Percentiles rank a stretch among this genome's conserved stretches.
Evolutionary conservation across 1,284 basidiomycete species (phyloP).

Genomic region (Pascua guehoae): DNA sequence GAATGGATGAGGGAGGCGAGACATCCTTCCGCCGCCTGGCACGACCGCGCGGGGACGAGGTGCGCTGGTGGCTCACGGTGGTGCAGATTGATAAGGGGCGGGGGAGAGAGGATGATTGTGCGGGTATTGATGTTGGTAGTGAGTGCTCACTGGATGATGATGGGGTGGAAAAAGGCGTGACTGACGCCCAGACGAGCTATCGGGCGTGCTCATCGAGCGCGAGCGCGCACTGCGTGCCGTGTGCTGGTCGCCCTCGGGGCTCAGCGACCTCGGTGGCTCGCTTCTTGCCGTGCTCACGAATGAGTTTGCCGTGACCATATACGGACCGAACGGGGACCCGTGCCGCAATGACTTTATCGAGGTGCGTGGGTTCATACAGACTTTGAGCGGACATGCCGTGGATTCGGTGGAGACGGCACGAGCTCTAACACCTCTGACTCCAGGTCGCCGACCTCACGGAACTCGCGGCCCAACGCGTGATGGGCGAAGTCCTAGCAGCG

Average conservation of each 20-base stretch:
- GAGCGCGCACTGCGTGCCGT: constrained; percentile 25
- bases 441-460: constrained; percentile 36
- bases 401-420: background rate
- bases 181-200: constrained; percentile 27
- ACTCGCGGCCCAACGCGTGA: background rate
- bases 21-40: constrained; percentile 4
- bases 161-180: background rate
- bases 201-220: constrained; percentile 22
- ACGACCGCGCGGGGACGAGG: constrained; percentile 29
- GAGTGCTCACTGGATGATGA: background rate
- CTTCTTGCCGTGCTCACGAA: constrained; percentile 31
- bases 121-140: constrained; percentile 16
- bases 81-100: constrained; percentile 20
- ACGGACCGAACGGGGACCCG: constrained; percentile 31
- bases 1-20: constrained; percentile 2
- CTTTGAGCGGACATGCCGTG: too few relatives aligned
- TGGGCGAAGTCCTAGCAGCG: too few relatives aligned
- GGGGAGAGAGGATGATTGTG: constrained; percentile 14
- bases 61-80: constrained; percentile 31
- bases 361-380: too few relatives aligned
- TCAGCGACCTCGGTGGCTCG: constrained; percentile 23
- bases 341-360: constrained; percentile 31
- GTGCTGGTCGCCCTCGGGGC: constrained; percentile 41
- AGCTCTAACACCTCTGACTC: background rate
- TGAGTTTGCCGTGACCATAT: constrained; percentile 31